A percentile compares a stretch with the other conserved stretches of the same genome.
These are phyloP conservation scores for Phialophora chinensis DNA, from an alignment of 2,329 filamentous ascomycete species.

Conservation along the genomic window DNA sequence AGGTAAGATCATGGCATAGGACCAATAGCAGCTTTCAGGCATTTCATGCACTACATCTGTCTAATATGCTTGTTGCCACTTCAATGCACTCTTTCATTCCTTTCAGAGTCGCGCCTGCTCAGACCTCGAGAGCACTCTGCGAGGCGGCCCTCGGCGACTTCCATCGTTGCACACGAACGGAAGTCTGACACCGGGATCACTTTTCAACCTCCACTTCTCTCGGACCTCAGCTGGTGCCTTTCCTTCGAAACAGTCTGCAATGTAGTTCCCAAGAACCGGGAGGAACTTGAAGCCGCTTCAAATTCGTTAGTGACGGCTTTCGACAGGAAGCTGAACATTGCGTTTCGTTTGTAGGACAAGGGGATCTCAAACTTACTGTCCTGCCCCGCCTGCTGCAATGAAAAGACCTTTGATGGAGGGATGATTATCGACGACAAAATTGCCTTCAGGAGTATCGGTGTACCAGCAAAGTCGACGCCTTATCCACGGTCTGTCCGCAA, in stretches of 20 bases:
- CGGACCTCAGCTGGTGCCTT: constrained; percentile 57
- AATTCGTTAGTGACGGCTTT: background rate
- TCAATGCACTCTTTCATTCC: background rate
- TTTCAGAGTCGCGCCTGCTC: background rate
- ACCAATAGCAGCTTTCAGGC: background rate
- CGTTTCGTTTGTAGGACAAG: background rate
- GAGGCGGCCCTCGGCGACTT: constrained; percentile 44
- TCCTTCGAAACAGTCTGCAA: constrained; percentile 61
- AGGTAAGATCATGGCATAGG: background rate
- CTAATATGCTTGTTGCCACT: background rate
- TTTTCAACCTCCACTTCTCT: constrained; percentile 61
- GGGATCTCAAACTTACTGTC: constrained; percentile 45
- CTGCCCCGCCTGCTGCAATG: constrained; percentile 58
- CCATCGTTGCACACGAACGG: constrained; percentile 41
- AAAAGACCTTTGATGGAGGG: constrained; percentile 60
- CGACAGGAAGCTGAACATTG: background rate
- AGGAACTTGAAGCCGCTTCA: constrained; percentile 68
- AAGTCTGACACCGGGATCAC: constrained; percentile 32
- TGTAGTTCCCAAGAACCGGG: constrained; percentile 67
- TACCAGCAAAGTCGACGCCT: constrained; percentile 75
- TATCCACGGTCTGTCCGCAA: constrained; percentile 66
- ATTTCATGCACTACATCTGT: background rate
- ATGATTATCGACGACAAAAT: constrained; percentile 74
- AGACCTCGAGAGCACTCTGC: constrained; percentile 34
- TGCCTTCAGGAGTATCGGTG: constrained; percentile 71